Evolutionary conservation across 768 basidiomycete species (phyloP), one percentile per base, ranked within the genome.

Genomic region (Lactarius deliciosus): DNA sequence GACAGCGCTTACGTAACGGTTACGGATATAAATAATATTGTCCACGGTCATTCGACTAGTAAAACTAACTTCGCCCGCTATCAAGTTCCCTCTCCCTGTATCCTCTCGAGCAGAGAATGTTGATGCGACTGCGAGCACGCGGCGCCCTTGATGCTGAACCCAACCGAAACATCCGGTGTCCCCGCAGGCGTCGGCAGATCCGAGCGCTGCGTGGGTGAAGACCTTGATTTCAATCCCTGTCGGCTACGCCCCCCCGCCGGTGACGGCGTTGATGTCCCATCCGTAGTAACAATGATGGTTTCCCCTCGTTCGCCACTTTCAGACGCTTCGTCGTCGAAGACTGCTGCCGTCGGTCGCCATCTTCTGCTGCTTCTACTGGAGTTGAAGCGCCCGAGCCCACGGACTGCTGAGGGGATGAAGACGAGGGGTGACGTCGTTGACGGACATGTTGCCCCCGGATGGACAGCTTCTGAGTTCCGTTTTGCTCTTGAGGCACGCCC

Each of bases 91-190:
- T 16, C 64, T 16, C 60, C 62, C 18, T 66, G 68, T 63, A 69
- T 66, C 50, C 70, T 61, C 22, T 66, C 65, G 10, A 69, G 64
- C 1, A 69, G 43, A 50, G 70, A 69, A 6, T 69, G 34, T 2
- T 64, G 50, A 47, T 53, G 60, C 20, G 54, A n/a, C 8, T 38
- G 63, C 30, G 68, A 63, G 5, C 65, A 36, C 38, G 68, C 68
- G 10, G 70, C 68, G 2, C 70, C 68, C 45, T 69, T 71, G 54
- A 70, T 69, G 22, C 68, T 66, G 10, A 70, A 45, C 15, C 70
- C 64, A 10, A 57, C 30, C n/a, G 53, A 20, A 38, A 43, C 2
- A 9, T 59, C 41, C 16, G 57, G 41, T 1, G 54, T n/a, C 34
- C 58, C 53, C n/a, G 47, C 20, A 41, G 47, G n/a, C 16, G 47